Evolutionary conservation across 495 filamentous ascomycete genomes (phyloP).

Genomic region (Aspergillus olivimuriae): DNA sequence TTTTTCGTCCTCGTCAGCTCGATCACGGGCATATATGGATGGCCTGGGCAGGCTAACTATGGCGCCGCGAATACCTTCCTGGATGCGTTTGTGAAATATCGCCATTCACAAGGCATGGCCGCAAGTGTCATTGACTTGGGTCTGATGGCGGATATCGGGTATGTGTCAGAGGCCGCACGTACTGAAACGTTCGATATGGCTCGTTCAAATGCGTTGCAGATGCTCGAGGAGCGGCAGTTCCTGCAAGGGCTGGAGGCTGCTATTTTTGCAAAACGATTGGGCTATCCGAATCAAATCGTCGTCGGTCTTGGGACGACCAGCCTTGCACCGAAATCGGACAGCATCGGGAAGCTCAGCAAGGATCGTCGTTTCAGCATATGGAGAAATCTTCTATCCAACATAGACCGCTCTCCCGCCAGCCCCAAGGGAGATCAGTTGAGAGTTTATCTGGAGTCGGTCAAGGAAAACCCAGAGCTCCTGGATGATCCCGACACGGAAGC

Average conservation of each 20-base stretch:
- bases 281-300: background rate
- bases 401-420: background rate
- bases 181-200: background rate
- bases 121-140: slow-evolving; percentile 25
- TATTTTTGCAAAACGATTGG: background rate
- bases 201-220: slow-evolving; percentile 5
- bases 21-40: slow-evolving; percentile 23
- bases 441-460: slow-evolving; percentile 9
- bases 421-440: slow-evolving; percentile 10
- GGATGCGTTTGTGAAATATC: slow-evolving; percentile 30
- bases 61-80: slow-evolving; percentile 26
- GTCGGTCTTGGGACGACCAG: slow-evolving; percentile 2
- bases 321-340: background rate
- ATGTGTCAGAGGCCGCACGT: slow-evolving; percentile 14
- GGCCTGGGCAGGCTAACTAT: slow-evolving; percentile 32
- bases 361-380: slow-evolving; percentile 4
- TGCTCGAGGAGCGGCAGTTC: slow-evolving; percentile 3
- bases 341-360: background rate
- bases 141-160: slow-evolving; percentile 23
- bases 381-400: slow-evolving; percentile 3
- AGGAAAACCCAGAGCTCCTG: slow-evolving; percentile 10
- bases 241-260: slow-evolving; percentile 1
- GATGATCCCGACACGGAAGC: slow-evolving; percentile 7
- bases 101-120: slow-evolving; percentile 16
- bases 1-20: slow-evolving; percentile 43